Conservation (phyloP, 352 stramenopile species). For the Ochromonadaceae sp. region DNA sequence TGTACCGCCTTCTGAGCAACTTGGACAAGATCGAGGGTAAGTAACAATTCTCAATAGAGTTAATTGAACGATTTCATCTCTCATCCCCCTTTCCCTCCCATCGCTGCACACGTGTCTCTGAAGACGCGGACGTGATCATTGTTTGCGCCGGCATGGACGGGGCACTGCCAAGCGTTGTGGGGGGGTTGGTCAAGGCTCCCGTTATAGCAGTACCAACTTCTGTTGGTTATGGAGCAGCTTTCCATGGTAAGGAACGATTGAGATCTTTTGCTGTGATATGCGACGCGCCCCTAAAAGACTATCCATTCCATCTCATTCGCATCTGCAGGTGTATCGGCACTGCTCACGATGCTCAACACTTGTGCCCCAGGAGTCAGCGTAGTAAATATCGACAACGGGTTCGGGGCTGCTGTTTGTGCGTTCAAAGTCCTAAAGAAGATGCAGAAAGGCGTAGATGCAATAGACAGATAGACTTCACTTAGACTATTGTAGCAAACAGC, state of each 20-base stretch:
- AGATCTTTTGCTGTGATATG: no score
- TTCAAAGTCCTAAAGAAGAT: constrained; percentile 53
- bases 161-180: constrained; percentile 86
- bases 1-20: constrained; percentile 71
- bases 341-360: constrained; percentile 94
- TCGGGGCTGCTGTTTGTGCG: constrained; percentile 81
- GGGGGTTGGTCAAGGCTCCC: constrained; percentile 52
- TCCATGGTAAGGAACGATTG: neutral
- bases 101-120: no score
- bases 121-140: no score
- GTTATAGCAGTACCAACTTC: constrained; percentile 74
- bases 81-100: no score
- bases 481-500: no score
- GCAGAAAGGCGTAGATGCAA: no score
- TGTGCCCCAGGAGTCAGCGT: constrained; percentile 92
- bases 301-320: no score
- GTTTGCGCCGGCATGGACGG: constrained; percentile 93
- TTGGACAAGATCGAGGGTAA: no score
- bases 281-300: no score
- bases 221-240: constrained; percentile 59
- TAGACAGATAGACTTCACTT: no score
- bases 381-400: constrained; percentile 98
- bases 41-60: no score
- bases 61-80: no score
- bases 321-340: constrained; percentile 69